Base-by-base conservation (phyloP, 2,329 filamentous ascomycete genomes). In the Penicillium sp. region DNA sequence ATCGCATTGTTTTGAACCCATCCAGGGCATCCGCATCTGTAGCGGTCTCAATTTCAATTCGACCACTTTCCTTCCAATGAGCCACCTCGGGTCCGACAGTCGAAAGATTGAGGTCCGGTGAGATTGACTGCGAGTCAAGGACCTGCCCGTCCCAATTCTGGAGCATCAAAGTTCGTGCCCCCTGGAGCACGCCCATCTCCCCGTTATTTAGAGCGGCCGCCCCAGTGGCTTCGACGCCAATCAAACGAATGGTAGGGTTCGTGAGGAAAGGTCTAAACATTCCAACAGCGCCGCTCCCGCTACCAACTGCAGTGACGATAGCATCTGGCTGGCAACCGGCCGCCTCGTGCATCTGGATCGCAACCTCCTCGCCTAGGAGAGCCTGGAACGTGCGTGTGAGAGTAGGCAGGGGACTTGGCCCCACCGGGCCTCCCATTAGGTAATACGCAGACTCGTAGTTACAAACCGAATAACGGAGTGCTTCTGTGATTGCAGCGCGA, bases 11-110 rank as follows among this genome's bases (percentile, higher is more conserved):
- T 66, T 62, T 57, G 53, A 67, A 66, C 52, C 65, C 65, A 45
- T 60, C 65, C 62, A 67, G 65, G 65, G 65, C 64, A 60, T 64
- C 65, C 48, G 60, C 54, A 49, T 67, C 64, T 21, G 65, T 64
- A 52, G 64, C 65, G 11, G 65, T 65, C 46, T 37, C 49, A 44
- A 67, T 67, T 65, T 65, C 59, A 66, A 67, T 55, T 10, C 65
- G 64, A 35, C 64, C 65, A 54, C 47, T 56, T 19, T 60, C 55
- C 58, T 65, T 67, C 65, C 64, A 66, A 61, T 67, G 56, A 35
- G 65, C 65, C 29, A 67, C 47, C 37, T 67, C 65, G 22, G 65
- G 65, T 5, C 64, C 60, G 58, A 65, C 65, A 4, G 58, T 66
- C 16, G 65, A 66, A 13, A 67, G 44, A 29, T 66, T 66, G 62